Evolutionary conservation across 1,284 basidiomycete genomes (phyloP).

Genomic region (Boletus mariae): DNA sequence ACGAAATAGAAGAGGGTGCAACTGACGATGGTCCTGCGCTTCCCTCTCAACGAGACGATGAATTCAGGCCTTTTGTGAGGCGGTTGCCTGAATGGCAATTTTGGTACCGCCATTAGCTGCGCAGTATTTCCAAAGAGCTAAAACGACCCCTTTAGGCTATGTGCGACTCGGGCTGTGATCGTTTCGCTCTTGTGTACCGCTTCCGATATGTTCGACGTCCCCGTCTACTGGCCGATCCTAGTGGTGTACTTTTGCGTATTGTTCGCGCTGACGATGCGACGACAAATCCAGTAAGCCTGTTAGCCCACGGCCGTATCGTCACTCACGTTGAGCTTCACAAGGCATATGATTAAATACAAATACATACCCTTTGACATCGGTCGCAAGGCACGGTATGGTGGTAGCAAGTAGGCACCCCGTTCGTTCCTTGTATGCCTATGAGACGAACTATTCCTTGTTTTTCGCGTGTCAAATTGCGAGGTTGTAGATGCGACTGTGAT

Average conservation of each 20-base stretch:
- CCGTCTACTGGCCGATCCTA: constrained; percentile 98
- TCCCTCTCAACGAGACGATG: constrained; percentile 76
- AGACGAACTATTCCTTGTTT: constrained; percentile 6
- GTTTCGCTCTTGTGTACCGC: constrained; percentile 79
- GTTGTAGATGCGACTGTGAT: constrained; percentile 22
- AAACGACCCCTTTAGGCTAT: constrained; percentile 61
- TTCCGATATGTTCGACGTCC: constrained; percentile 85
- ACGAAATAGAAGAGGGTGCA: constrained; percentile 94
- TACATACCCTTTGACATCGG: constrained; percentile 92
- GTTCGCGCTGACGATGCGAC: constrained; percentile 86
- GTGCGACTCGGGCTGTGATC: constrained; percentile 84
- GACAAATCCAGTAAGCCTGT: constrained; percentile 82
- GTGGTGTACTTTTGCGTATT: constrained; percentile 90
- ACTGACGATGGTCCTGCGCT: constrained; percentile 38
- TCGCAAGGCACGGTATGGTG: constrained; percentile 76
- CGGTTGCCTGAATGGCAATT: constrained; percentile 96
- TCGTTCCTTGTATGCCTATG: neutral
- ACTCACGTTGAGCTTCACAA: constrained; percentile 30
- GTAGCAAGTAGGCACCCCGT: constrained; percentile 25
- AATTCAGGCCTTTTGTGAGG: constrained; percentile 95
- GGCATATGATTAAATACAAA: constrained; percentile 99
- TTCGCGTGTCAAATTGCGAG: constrained; percentile 6
- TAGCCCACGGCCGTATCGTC: too few species aligned
- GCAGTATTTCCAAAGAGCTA: constrained; percentile 10
- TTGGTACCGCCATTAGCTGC: constrained; percentile 51